Percentiles rank a stretch among this genome's conserved stretches.
Evolutionary conservation across 2,329 filamentous ascomycete species (phyloP).

Genomic region (Cadophora sp.): DNA sequence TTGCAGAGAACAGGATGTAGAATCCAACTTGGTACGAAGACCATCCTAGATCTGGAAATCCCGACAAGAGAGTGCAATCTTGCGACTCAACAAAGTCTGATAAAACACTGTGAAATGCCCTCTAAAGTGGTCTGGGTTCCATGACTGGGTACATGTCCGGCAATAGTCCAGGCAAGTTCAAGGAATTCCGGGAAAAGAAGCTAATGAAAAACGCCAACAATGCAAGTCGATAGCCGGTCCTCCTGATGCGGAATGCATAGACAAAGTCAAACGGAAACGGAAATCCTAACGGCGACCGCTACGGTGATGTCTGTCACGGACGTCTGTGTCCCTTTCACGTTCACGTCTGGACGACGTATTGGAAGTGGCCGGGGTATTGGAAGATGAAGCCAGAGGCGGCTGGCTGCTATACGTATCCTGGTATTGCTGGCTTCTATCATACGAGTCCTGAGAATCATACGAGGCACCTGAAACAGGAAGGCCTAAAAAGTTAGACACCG

Average conservation of each 20-base stretch:
- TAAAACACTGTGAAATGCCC: slow-evolving; percentile 33
- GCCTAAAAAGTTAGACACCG: slow-evolving; percentile 44
- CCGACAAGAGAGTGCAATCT: slow-evolving; percentile 31
- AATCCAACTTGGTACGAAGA: slow-evolving; percentile 30
- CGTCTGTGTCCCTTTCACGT: slow-evolving; percentile 38
- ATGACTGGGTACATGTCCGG: slow-evolving; percentile 34
- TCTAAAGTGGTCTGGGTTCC: slow-evolving; percentile 37
- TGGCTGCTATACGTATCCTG: slow-evolving; percentile 37
- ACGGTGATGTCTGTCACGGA: slow-evolving; percentile 36
- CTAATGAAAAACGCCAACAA: slow-evolving; percentile 42
- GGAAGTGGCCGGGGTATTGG: slow-evolving; percentile 37
- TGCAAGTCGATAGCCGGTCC: slow-evolving; percentile 29
- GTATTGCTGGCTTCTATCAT: slow-evolving; percentile 31
- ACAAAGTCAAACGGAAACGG: slow-evolving; percentile 26
- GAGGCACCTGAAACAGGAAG: slow-evolving; percentile 33
- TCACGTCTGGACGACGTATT: slow-evolving; percentile 37
- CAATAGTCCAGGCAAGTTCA: slow-evolving; percentile 31
- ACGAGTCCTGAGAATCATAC: slow-evolving; percentile 36
- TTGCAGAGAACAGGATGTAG: slow-evolving; percentile 29
- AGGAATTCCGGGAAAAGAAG: slow-evolving; percentile 34
- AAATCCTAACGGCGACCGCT: slow-evolving; percentile 33
- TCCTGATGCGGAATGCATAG: slow-evolving; percentile 29
- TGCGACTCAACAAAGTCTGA: slow-evolving; percentile 31
- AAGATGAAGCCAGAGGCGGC: slow-evolving; percentile 32
- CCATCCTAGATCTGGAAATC: slow-evolving; percentile 34